phyloP scores from a whole-genome alignment of 2,329 filamentous ascomycete genomes.

The Teratosphaeria zuluensis region DNA sequence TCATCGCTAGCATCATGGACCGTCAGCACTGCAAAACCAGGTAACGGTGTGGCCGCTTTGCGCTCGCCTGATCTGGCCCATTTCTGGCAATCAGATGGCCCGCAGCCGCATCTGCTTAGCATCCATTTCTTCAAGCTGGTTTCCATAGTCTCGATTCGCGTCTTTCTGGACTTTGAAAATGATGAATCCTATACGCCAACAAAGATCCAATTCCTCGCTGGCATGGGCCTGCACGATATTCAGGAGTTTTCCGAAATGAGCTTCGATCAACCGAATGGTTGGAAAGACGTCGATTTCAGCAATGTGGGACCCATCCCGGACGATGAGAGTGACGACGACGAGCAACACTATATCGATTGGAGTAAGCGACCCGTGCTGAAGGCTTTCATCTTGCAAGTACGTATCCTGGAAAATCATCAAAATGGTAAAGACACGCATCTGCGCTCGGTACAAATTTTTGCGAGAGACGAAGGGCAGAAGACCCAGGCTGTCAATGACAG shows the following conservation, averaged over 20 bases:
- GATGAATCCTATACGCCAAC: conserved; percentile 97
- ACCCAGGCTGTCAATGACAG: neutral
- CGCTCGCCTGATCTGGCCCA: conserved; percentile 61
- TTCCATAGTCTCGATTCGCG: conserved; percentile 65
- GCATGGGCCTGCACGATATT: conserved; percentile 83
- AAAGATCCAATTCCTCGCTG: conserved; percentile 78
- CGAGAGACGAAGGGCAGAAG: conserved; percentile 30
- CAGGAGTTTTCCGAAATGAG: conserved; percentile 77
- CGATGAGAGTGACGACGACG: conserved; percentile 19
- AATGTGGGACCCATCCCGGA: conserved; percentile 38
- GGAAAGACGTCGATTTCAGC: conserved; percentile 73
- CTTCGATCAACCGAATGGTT: conserved; percentile 71
- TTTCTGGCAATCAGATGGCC: conserved; percentile 82
- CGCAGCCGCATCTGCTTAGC: conserved; percentile 71
- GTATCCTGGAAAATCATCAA: conserved; percentile 92
- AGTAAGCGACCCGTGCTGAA: conserved; percentile 62
- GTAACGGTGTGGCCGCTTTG: conserved; percentile 67
- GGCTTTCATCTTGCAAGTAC: conserved; percentile 82
- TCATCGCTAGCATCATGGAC: conserved; percentile 76
- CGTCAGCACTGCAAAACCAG: conserved; percentile 71
- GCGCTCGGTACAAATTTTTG: conserved; percentile 79
- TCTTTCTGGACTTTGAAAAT: conserved; percentile 80
- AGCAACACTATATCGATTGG: conserved; percentile 32
- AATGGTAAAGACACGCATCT: conserved; percentile 99
- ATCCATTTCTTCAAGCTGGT: conserved; percentile 81